Evolutionary conservation across 2,329 filamentous ascomycete species (phyloP).

Genomic region (Cladophialophora chaetospira): DNA sequence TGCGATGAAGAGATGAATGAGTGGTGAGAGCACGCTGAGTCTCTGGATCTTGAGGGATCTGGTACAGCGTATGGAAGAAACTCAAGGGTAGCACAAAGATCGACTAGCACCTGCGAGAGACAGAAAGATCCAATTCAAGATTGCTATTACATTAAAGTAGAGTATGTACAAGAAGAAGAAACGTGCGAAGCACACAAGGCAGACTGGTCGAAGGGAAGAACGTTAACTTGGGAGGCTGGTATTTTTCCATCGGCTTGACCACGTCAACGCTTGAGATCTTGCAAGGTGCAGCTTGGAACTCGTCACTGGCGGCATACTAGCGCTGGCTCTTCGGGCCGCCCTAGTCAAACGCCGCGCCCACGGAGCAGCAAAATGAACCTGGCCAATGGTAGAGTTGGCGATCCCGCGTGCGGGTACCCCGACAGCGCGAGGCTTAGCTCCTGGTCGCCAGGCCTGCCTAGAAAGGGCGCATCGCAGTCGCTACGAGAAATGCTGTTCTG

Average conservation of each 20-base stretch:
- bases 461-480: no score
- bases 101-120: conserved; percentile 3
- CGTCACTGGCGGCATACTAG: conserved; percentile 1
- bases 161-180: conserved; percentile 26
- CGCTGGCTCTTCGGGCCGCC: not conserved
- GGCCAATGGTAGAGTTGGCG: not conserved
- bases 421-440: no score
- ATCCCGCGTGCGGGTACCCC: no score
- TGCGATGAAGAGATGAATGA: not conserved
- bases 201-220: conserved; percentile 8
- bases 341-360: not conserved
- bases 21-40: not conserved
- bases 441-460: not conserved
- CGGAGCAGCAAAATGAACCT: not conserved
- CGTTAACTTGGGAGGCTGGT: conserved; percentile 12
- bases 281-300: conserved; percentile 6
- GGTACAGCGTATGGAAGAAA: not conserved
- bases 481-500: not conserved
- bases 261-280: conserved; percentile 15
- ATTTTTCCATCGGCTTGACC: conserved; percentile 7
- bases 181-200: conserved; percentile 14
- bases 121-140: conserved; percentile 14
- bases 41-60: not conserved
- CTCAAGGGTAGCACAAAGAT: conserved; percentile 12
- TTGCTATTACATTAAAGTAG: conserved; percentile 2